Conservation (phyloP, 176 grass and related monocot species). For the Areca catechu region DNA sequence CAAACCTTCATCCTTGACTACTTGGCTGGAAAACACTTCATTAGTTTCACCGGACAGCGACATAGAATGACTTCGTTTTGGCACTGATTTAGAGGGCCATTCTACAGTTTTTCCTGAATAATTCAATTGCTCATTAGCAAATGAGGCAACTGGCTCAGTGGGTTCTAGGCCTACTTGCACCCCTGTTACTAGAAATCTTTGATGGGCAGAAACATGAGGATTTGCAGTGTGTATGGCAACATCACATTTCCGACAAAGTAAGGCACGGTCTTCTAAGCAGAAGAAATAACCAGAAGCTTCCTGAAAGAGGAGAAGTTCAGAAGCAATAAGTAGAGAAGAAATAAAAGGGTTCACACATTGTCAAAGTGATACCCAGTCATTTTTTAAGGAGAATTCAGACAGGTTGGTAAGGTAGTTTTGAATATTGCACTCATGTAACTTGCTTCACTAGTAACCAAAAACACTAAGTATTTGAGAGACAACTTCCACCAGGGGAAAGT, state of each 20-base stretch:
- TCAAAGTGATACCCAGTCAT: no score
- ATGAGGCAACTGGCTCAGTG: conserved; percentile 30
- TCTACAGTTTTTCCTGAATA: conserved; percentile 2
- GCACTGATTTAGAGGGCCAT: conserved; percentile 22
- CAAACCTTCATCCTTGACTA: conserved; percentile 19
- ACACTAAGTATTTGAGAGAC: no score
- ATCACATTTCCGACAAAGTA: conserved; percentile 81
- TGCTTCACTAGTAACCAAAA: no score
- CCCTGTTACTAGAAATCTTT: conserved; percentile 84
- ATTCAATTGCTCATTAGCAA: conserved; percentile 23
- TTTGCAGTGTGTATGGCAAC: conserved; percentile 74
- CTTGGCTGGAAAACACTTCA: conserved; percentile 27
- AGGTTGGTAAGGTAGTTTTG: no score
- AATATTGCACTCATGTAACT: no score
- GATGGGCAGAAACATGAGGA: conserved; percentile 68
- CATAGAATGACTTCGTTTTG: conserved; percentile 12
- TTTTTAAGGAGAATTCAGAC: no score
- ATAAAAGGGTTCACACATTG: no score
- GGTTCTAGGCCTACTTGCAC: conserved; percentile 68
- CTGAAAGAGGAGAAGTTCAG: conserved; percentile 22
- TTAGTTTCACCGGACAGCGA: conserved; percentile 26
- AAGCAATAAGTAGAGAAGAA: no score
- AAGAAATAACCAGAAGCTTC: conserved; percentile 88
- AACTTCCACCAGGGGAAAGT: no score
- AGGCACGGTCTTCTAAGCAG: conserved; percentile 84